Percentiles rank a stretch among this genome's conserved stretches.
Conservation (phyloP, 202 grass and related monocot genomes). For the Schoenoplectus tabernaemontani region DNA sequence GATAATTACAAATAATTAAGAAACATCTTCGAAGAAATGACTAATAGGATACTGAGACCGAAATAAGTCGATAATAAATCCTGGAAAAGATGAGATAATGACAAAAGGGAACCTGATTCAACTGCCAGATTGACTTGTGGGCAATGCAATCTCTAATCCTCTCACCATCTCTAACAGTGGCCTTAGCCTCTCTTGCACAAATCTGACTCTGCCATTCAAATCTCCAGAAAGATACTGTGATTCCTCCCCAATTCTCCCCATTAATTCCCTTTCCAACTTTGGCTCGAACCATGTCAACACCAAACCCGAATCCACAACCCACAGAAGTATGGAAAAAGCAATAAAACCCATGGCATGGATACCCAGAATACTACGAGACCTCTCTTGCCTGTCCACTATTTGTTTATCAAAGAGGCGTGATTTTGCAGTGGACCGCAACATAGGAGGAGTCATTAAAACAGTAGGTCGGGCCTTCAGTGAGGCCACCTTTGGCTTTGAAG, state of each 20-base stretch:
- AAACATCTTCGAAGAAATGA: background rate
- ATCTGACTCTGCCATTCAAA: slow-evolving; percentile 28
- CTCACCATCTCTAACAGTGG: slow-evolving; percentile 25
- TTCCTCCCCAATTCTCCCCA: slow-evolving; percentile 31
- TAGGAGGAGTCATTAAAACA: slow-evolving; percentile 34
- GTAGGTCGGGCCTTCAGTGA: background rate
- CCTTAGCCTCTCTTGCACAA: slow-evolving; percentile 32
- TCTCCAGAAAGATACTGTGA: slow-evolving; percentile 23
- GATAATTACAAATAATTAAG: background rate
- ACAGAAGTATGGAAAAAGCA: slow-evolving; percentile 29
- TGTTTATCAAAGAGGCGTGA: background rate
- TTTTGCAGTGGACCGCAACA: slow-evolving; percentile 42
- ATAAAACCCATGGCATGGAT: background rate
- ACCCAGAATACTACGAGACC: slow-evolving; percentile 31
- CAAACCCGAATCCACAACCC: slow-evolving; percentile 55
- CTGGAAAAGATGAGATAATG: background rate
- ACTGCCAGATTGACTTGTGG: slow-evolving; percentile 48
- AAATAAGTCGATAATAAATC: background rate
- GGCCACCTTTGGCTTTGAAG: background rate
- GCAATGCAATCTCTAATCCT: slow-evolving; percentile 46
- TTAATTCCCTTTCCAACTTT: slow-evolving; percentile 38
- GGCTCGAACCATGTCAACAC: slow-evolving; percentile 44
- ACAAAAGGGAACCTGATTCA: slow-evolving; percentile 48
- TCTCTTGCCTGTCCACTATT: slow-evolving; percentile 17
- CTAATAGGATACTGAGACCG: background rate